Evolutionary conservation across 306 rosid genomes (phyloP).

Genomic region (Cicer pinnatifidum): DNA sequence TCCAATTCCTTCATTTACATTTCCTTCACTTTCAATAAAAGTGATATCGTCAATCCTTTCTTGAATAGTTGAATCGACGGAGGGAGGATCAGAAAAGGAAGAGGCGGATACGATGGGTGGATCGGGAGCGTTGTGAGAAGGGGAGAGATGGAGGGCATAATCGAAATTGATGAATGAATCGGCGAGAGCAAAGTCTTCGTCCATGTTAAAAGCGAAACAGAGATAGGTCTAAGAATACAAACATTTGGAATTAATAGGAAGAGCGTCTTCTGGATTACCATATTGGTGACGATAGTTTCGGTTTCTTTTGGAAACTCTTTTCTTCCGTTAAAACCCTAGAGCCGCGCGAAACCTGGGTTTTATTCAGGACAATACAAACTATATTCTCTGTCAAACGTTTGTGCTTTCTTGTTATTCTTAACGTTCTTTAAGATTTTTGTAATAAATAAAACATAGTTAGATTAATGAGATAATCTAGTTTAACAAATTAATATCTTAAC

Average conservation of each 20-base stretch:
- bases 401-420: background rate
- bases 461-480: no score
- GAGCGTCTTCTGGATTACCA: background rate
- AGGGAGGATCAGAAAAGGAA: background rate
- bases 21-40: background rate
- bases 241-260: background rate
- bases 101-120: slow-evolving; percentile 26
- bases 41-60: slow-evolving; percentile 51
- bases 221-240: background rate
- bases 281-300: background rate
- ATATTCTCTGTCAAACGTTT: background rate
- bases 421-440: no score
- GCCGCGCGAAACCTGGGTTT: background rate
- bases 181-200: slow-evolving; percentile 51
- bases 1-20: background rate
- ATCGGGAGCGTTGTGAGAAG: slow-evolving; percentile 23
- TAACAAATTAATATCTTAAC: no score
- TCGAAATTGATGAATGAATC: slow-evolving; percentile 76
- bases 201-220: background rate
- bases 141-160: slow-evolving; percentile 37
- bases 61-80: slow-evolving; percentile 34
- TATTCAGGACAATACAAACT: background rate
- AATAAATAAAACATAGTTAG: no score
- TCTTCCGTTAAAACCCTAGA: background rate
- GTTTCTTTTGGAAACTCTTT: background rate